Evolutionary conservation across 495 filamentous ascomycete species (phyloP).

Genomic region (Penicillium steckii): DNA sequence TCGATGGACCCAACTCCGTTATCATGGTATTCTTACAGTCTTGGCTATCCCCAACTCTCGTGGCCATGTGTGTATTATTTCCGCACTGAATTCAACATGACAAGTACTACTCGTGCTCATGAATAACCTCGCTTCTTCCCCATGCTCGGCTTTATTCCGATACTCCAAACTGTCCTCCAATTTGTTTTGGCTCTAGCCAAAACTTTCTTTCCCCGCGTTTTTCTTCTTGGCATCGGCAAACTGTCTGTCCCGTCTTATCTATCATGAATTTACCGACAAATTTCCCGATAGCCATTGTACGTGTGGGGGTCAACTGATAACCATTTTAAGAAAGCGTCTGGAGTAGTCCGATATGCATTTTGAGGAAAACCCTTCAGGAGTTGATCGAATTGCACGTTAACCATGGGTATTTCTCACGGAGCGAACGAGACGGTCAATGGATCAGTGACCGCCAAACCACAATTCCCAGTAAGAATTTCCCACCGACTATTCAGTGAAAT

Average conservation of each 20-base stretch:
- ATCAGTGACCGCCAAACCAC: not conserved
- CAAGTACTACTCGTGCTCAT: too few species aligned
- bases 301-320: not conserved
- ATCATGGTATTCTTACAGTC: not conserved
- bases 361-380: not conserved
- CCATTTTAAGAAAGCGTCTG: not conserved
- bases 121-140: too few species aligned
- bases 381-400: not conserved
- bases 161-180: too few species aligned
- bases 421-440: not conserved
- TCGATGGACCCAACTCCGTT: too few species aligned
- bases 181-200: not conserved
- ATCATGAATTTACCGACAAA: conserved; percentile 7
- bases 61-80: too few species aligned
- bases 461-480: not conserved
- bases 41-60: not conserved
- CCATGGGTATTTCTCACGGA: not conserved
- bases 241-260: not conserved
- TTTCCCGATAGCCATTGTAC: conserved; percentile 6
- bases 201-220: conserved; percentile 12
- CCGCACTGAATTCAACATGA: too few species aligned
- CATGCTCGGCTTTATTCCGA: not conserved
- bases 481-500: not conserved
- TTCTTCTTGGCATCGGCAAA: conserved; percentile 17
- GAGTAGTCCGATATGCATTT: not conserved